phyloP scores from a whole-genome alignment of 495 filamentous ascomycete species.

The Hyaloscypha hepaticicola region DNA sequence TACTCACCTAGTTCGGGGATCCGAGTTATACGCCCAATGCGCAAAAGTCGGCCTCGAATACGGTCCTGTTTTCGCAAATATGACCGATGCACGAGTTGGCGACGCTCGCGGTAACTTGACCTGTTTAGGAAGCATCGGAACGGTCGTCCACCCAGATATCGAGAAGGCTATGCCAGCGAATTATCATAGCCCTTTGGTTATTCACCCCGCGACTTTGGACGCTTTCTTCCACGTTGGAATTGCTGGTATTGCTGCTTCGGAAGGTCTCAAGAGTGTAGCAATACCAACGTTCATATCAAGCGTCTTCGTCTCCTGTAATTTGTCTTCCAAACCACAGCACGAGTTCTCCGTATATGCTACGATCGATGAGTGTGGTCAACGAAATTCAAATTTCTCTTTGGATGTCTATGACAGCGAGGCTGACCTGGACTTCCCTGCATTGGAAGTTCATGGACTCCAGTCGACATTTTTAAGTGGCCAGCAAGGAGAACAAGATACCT shows the following conservation, averaged over 20 bases:
- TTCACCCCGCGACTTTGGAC: conserved; percentile 46
- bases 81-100: conserved; percentile 1
- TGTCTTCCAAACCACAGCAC: not conserved
- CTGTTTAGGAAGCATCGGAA: not conserved
- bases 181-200: conserved; percentile 41
- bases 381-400: conserved; percentile 3
- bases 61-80: conserved; percentile 8
- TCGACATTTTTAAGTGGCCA: conserved; percentile 5
- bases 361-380: not conserved
- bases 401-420: conserved; percentile 5
- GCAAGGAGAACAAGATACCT: not conserved
- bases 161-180: conserved; percentile 40
- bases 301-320: not conserved
- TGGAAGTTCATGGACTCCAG: conserved; percentile 8
- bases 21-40: conserved; percentile 8
- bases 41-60: conserved; percentile 2
- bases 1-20: conserved; percentile 1
- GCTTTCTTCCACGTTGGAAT: conserved; percentile 18
- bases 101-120: not conserved
- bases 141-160: conserved; percentile 38
- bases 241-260: not conserved
- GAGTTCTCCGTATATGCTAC: conserved; percentile 5
- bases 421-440: conserved; percentile 4
- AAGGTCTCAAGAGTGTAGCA: not conserved
- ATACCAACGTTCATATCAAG: conserved; percentile 6